Evolutionary conservation across 2,329 filamentous ascomycete species (phyloP).

Genomic region (Exophiala sp.): DNA sequence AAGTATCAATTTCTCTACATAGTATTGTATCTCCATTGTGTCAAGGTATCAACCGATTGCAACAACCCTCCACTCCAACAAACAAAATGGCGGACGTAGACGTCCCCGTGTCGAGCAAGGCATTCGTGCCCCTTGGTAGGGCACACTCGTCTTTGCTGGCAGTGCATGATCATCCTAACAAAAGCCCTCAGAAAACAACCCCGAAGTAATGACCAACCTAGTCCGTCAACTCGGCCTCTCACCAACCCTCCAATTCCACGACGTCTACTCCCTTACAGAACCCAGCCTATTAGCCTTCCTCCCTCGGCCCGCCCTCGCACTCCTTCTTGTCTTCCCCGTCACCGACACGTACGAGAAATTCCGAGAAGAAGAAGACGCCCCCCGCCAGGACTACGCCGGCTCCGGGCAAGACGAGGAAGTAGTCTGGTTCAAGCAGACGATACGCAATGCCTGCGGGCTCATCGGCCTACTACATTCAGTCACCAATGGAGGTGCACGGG

Average conservation of each 20-base stretch:
- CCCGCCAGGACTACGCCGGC: conserved; percentile 61
- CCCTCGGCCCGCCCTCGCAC: conserved; percentile 79
- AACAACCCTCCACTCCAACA: neutral
- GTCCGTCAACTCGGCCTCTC: conserved; percentile 81
- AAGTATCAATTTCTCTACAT: neutral
- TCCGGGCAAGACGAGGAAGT: conserved; percentile 70
- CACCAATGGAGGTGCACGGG: conserved; percentile 68
- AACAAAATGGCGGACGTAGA: conserved; percentile 30
- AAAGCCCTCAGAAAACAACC: conserved; percentile 62
- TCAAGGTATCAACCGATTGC: neutral
- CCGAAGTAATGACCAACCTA: conserved; percentile 79
- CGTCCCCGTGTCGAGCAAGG: conserved; percentile 39
- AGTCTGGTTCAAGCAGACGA: conserved; percentile 92
- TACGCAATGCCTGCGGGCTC: conserved; percentile 86
- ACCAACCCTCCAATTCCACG: conserved; percentile 72
- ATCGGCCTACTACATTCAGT: conserved; percentile 84
- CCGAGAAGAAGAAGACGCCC: conserved; percentile 68
- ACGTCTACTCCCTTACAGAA: conserved; percentile 88
- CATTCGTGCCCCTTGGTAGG: conserved; percentile 48
- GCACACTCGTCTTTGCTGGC: neutral
- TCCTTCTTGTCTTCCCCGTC: conserved; percentile 89
- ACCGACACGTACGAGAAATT: conserved; percentile 73
- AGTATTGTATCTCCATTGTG: neutral
- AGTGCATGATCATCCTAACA: neutral
- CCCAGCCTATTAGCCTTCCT: conserved; percentile 80